phyloP scores from a whole-genome alignment of 2,329 filamentous ascomycete genomes.

The Penicillium hesseltinei region DNA sequence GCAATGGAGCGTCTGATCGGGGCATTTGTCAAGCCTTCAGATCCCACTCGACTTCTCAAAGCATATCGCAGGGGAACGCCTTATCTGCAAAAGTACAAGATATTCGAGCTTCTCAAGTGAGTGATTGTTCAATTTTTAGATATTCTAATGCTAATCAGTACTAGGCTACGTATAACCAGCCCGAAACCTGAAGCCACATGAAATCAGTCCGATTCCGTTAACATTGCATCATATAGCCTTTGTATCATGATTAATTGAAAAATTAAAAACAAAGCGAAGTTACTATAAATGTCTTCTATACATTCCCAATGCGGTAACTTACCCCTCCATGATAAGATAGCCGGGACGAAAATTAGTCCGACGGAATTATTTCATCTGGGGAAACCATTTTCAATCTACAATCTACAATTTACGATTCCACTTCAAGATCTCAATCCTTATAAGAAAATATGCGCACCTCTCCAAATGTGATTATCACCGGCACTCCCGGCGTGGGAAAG shows the following conservation, averaged over 20 bases:
- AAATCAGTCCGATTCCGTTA: not conserved
- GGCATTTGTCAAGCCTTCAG: constrained; percentile 39
- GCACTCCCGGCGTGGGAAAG: constrained; percentile 94
- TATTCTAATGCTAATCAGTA: constrained; percentile 1
- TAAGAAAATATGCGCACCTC: constrained; percentile 35
- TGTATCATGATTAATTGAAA: not conserved
- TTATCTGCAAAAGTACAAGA: constrained; percentile 67
- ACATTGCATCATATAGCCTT: not conserved
- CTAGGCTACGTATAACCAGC: constrained; percentile 6
- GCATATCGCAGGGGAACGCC: constrained; percentile 69
- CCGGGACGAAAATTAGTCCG: constrained; percentile 19
- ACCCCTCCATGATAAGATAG: constrained; percentile 18
- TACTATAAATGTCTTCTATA: constrained; percentile 1
- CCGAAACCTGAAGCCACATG: not conserved
- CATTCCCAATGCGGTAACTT: constrained; percentile 5
- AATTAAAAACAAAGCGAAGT: not conserved
- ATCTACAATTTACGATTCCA: not conserved
- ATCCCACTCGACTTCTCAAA: constrained; percentile 59
- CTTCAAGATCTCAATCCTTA: not conserved
- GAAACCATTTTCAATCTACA: constrained; percentile 6
- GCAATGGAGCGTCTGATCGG: constrained; percentile 61
- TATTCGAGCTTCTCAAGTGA: constrained; percentile 77
- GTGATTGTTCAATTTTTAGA: constrained; percentile 6
- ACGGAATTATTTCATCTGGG: constrained; percentile 20
- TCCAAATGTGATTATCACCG: constrained; percentile 93